These are phyloP conservation scores for Schizophyllum amplum DNA, from an alignment of 1,284 basidiomycete species.

Conservation along the genomic window DNA sequence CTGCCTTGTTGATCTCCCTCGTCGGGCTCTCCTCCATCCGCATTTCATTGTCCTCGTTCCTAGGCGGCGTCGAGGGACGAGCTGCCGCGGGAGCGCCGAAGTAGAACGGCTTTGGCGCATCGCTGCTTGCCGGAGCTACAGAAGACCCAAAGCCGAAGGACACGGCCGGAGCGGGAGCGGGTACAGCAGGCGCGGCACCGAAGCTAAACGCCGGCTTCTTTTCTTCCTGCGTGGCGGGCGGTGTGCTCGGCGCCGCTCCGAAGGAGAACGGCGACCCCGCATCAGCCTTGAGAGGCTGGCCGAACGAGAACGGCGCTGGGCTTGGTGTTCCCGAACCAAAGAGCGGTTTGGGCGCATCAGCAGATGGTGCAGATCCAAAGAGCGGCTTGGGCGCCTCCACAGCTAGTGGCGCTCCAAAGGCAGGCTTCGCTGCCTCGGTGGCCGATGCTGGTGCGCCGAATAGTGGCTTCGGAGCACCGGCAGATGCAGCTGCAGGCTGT, in stretches of 20 bases:
- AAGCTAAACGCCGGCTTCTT: not conserved
- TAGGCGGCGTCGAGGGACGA: constrained; percentile 48
- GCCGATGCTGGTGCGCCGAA: constrained; percentile 17
- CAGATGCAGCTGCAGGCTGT: not conserved
- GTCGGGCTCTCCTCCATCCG: constrained; percentile 67
- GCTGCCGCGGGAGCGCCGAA: constrained; percentile 21
- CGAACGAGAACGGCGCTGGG: not conserved
- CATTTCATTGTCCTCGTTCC: constrained; percentile 44
- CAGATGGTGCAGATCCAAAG: not conserved
- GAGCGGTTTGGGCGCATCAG: constrained; percentile 4
- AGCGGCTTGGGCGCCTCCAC: constrained; percentile 17
- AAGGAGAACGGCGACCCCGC: constrained; percentile 6
- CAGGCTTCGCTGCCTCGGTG: constrained; percentile 1
- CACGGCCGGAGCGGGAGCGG: constrained; percentile 5
- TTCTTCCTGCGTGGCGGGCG: not conserved
- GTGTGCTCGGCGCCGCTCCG: constrained; percentile 1
- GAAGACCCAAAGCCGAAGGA: constrained; percentile 16
- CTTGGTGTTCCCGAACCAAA: not conserved
- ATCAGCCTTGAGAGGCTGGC: constrained; percentile 5
- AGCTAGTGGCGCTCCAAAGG: constrained; percentile 15
- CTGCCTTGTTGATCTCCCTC: constrained; percentile 28
- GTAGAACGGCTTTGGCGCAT: constrained; percentile 18
- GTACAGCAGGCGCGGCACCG: constrained; percentile 4
- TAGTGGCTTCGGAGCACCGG: constrained; percentile 13
- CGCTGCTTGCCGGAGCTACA: constrained; percentile 7